A percentile compares a stretch with the other conserved stretches of the same genome.
phyloP scores from a whole-genome alignment of 495 filamentous ascomycete species.

The Opeltia flavorubescens region DNA sequence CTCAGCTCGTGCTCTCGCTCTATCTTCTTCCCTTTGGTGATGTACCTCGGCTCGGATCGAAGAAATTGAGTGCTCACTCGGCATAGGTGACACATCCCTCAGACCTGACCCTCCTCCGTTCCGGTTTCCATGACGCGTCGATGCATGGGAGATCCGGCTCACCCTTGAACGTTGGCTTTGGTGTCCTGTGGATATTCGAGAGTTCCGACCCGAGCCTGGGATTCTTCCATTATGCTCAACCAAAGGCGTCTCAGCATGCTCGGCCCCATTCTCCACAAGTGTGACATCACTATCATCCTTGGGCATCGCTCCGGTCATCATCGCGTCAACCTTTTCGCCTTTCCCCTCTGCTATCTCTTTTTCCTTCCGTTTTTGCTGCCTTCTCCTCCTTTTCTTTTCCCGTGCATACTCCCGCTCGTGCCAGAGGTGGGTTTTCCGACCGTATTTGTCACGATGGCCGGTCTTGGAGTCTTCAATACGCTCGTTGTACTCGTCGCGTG shows the following conservation, averaged over 20 bases:
- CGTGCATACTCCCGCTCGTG: neutral
- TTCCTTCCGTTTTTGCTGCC: neutral
- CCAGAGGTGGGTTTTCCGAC: neutral
- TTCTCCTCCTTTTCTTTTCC: neutral
- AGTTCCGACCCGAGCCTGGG: neutral
- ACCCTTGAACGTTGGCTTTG: neutral
- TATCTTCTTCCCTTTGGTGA: neutral
- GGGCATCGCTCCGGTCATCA: neutral
- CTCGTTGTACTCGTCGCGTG: neutral
- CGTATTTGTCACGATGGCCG: neutral
- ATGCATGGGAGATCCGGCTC: neutral
- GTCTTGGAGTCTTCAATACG: neutral
- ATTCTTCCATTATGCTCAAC: neutral
- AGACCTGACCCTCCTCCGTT: neutral
- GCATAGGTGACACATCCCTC: neutral
- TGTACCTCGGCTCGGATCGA: neutral
- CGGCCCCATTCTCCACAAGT: neutral
- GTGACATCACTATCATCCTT: neutral
- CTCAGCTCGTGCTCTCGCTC: neutral
- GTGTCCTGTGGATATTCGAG: neutral
- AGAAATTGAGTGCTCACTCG: neutral
- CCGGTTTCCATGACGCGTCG: neutral
- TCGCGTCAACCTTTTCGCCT: neutral
- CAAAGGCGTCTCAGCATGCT: neutral
- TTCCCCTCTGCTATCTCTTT: neutral